A percentile compares a stretch with the other conserved stretches of the same genome.
Conservation (phyloP, 73 alveolate genomes). For the Symbiodinium pilosum region DNA sequence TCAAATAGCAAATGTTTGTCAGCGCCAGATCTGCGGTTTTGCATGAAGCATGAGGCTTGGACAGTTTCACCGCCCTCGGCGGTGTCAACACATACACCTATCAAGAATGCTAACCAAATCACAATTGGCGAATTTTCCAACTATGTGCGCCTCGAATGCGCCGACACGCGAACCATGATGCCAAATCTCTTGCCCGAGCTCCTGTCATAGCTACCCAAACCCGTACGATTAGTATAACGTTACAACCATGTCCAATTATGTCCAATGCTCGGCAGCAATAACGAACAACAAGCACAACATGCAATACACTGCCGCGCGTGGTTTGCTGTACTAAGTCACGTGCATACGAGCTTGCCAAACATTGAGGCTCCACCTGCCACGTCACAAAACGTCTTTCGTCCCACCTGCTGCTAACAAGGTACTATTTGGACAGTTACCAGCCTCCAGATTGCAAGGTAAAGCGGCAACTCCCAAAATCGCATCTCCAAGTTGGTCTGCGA, state of each 20-base stretch:
- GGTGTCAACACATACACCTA: neutral
- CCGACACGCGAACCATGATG: conserved; percentile 23
- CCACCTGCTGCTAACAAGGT: neutral
- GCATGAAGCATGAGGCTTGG: neutral
- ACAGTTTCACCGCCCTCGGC: neutral
- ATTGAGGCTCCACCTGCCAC: neutral
- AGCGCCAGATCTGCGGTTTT: neutral
- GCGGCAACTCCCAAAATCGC: neutral
- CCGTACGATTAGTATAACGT: neutral
- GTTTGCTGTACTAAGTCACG: too few species aligned
- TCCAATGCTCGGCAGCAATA: too few species aligned
- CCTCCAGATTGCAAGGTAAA: neutral
- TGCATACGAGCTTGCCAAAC: neutral
- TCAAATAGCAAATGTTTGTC: neutral
- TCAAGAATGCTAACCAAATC: neutral
- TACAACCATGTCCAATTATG: neutral
- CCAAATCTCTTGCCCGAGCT: neutral
- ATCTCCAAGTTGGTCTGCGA: neutral
- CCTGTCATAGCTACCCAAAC: too few species aligned
- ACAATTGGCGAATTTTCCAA: neutral
- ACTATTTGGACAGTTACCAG: neutral
- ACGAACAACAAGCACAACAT: too few species aligned
- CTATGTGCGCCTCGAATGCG: neutral
- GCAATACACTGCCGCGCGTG: too few species aligned
- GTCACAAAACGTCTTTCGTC: neutral